Evolutionary conservation across 441 rosid genomes (phyloP).

Genomic region (Isatis lusitanica): DNA sequence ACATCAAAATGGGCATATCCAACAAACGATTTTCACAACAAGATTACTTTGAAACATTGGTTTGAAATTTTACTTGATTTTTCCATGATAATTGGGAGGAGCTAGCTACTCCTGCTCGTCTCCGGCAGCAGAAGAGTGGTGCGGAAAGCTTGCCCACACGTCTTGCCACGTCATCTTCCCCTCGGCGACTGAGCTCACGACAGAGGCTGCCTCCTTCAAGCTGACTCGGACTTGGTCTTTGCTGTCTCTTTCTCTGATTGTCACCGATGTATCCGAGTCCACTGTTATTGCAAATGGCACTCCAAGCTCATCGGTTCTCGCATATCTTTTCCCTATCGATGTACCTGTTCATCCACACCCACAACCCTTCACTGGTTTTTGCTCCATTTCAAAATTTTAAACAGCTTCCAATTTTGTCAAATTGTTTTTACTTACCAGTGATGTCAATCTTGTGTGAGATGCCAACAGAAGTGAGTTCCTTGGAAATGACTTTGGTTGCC

Average conservation of each 20-base stretch:
- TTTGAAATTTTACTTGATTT: background rate
- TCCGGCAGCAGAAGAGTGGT: slow-evolving; percentile 23
- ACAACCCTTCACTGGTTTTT: slow-evolving; percentile 2
- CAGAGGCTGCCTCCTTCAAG: slow-evolving; percentile 42
- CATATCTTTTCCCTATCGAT: slow-evolving; percentile 58
- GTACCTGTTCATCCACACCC: slow-evolving; percentile 38
- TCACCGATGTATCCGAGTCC: slow-evolving; percentile 48
- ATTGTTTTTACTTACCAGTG: slow-evolving; percentile 39
- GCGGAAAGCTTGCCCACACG: slow-evolving; percentile 37
- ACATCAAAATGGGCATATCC: background rate
- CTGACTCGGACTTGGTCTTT: slow-evolving; percentile 52
- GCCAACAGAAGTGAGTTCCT: slow-evolving; percentile 41
- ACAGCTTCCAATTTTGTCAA: background rate
- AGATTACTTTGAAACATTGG: background rate
- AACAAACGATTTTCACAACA: background rate
- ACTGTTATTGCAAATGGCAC: slow-evolving; percentile 62
- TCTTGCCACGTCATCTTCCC: slow-evolving; percentile 52
- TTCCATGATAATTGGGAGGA: background rate
- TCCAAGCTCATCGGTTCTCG: slow-evolving; percentile 58
- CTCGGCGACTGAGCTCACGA: slow-evolving; percentile 42
- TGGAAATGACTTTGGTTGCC: slow-evolving; percentile 42
- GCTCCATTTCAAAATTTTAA: background rate
- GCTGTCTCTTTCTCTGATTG: slow-evolving; percentile 64
- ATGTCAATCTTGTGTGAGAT: slow-evolving; percentile 51
- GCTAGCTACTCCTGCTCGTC: slow-evolving; percentile 20